Evolutionary conservation across 495 filamentous ascomycete species (phyloP).

Genomic region (Lindgomyces ingoldianus): DNA sequence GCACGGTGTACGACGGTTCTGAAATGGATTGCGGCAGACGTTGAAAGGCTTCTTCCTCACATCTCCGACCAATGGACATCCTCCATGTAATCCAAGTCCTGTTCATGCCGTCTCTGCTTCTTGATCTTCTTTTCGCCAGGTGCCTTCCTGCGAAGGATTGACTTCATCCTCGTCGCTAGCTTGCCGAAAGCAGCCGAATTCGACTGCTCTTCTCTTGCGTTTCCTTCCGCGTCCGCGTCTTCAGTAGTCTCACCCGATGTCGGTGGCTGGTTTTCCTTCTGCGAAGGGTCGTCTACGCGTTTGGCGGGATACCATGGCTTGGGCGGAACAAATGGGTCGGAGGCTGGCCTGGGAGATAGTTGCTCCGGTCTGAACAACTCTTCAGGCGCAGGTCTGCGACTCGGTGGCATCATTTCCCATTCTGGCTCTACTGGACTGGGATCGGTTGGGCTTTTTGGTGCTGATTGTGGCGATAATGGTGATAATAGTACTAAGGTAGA

Average conservation of each 20-base stretch:
- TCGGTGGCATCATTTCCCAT: conserved; percentile 6
- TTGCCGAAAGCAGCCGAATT: conserved; percentile 6
- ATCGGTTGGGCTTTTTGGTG: conserved; percentile 8
- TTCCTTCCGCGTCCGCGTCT: not conserved
- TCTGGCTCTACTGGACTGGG: not conserved
- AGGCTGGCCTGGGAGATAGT: too few relatives aligned
- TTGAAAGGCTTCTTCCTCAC: too few relatives aligned
- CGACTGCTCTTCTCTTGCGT: not conserved
- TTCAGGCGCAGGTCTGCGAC: too few relatives aligned
- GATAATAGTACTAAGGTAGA: conserved; percentile 21
- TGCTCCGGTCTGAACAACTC: too few relatives aligned
- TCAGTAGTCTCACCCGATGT: too few relatives aligned
- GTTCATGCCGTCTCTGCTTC: not conserved
- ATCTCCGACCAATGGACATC: conserved; percentile 15
- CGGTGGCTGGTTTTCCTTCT: not conserved
- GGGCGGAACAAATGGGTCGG: too few relatives aligned
- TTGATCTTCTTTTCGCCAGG: conserved; percentile 23
- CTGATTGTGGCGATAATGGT: conserved; percentile 3
- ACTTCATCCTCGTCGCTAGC: conserved; percentile 19
- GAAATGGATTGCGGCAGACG: too few relatives aligned
- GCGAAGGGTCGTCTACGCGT: not conserved
- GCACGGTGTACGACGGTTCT: too few relatives aligned
- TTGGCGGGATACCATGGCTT: not conserved
- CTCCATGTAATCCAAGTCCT: conserved; percentile 21
- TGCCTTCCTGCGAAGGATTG: conserved; percentile 15